Conservation (phyloP, 2,329 filamentous ascomycete species). For the Alternaria gansuensis region DNA sequence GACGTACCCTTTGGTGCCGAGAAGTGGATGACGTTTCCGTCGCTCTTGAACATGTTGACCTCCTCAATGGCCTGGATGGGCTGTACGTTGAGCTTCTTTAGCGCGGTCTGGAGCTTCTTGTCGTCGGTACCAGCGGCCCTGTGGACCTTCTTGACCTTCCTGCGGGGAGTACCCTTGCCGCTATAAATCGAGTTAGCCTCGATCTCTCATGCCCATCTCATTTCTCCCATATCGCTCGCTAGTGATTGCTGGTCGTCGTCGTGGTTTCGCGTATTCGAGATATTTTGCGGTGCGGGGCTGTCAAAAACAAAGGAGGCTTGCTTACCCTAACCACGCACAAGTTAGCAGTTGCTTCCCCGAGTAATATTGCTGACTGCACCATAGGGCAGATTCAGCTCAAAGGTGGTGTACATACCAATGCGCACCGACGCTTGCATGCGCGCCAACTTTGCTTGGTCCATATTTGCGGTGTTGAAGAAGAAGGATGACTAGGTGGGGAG, state of each 20-base stretch:
- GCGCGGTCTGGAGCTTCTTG: constrained; percentile 97
- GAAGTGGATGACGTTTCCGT: constrained; percentile 99
- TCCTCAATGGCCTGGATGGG: constrained; percentile 99
- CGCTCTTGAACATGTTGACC: constrained; percentile 99
- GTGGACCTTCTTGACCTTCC: constrained; percentile 98
- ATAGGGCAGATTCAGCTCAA: constrained; percentile 4
- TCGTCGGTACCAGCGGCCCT: constrained; percentile 93
- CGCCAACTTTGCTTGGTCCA: constrained; percentile 58
- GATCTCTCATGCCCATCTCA: constrained; percentile 6
- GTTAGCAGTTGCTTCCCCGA: constrained; percentile 34
- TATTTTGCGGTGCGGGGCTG: constrained; percentile 29
- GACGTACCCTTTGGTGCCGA: constrained; percentile 90
- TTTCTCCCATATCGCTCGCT: constrained; percentile 1
- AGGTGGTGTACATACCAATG: constrained; percentile 51
- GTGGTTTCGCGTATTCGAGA: constrained; percentile 14
- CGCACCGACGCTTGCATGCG: constrained; percentile 57
- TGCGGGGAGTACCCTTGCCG: constrained; percentile 97
- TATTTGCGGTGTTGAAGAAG: constrained; percentile 51
- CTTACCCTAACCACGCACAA: constrained; percentile 43
- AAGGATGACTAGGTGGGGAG: constrained; percentile 31
- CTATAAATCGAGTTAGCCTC: constrained; percentile 58
- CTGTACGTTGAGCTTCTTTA: constrained; percentile 99
- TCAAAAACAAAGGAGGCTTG: constrained; percentile 32
- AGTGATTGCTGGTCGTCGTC: constrained; percentile 7
- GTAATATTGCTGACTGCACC: constrained; percentile 18